Base-by-base conservation (phyloP, 2,329 filamentous ascomycete genomes). In the Tolypocladium paradoxum region DNA sequence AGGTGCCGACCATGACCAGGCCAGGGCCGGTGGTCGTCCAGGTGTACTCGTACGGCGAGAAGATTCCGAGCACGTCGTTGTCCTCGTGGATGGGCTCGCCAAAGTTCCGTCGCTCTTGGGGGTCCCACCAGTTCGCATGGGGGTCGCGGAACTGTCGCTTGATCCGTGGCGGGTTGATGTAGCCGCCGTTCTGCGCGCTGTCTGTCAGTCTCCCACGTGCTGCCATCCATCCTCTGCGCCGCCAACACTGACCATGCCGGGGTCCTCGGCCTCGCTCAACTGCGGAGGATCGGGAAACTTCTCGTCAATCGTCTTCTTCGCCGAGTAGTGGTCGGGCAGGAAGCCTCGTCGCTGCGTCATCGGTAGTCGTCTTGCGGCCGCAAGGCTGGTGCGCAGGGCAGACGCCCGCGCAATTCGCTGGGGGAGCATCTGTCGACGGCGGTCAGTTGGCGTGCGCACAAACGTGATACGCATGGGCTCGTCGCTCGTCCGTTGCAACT, bases 21-120 rank as follows among this genome's bases (percentile, higher is more conserved):
- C 82, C 88, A 65, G 85, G 90, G 58, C 81, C 80, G 18, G 91
- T 76, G 49, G 80, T 85, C 46, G 78, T 76, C 78, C 93, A 92
- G 53, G 84, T 93, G 75, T 99, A 97, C 64, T 91, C 85, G 69
- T 93, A 84, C 2, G 90, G 83, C 50, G 88, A 87, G 73, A 99
- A 92, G 59, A 96, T 86, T 62, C 90, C 91, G 54, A 97, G 78
- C 54, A 90, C 79, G 69, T 99, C 95, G 71, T 96, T 87, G 71
- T 99, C 93, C 73, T 99, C 95, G 71, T 99, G 92, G 51, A 95
- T 83, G 14, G 92, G 89, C 73, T 99, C 95, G 71, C 91, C 91
- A 69, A 88, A 97, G 79, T 99, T 97, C 65, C 93, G 84, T 68
- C 91, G 85, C 72, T 97, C 93, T 75, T 99, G 93, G 71, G 90